phyloP scores from a whole-genome alignment of 768 basidiomycete genomes.

The Dacryopinax spathularia region DNA sequence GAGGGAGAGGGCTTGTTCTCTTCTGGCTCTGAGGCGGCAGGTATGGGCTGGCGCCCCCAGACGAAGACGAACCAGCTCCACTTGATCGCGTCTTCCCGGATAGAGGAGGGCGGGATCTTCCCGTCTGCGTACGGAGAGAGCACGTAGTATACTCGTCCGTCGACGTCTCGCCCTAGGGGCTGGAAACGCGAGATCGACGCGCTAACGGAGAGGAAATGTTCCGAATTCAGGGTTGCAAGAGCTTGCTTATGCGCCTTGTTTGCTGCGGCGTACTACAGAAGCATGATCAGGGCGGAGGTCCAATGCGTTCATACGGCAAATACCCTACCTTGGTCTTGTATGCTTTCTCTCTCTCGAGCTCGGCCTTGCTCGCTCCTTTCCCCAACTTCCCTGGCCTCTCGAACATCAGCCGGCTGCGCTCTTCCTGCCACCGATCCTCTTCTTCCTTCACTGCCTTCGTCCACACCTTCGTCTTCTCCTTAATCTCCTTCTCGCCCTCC shows the following conservation, averaged over 20 bases:
- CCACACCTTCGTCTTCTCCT: conserved; percentile 37
- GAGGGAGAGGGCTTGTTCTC: conserved; percentile 10
- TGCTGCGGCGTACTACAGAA: conserved; percentile 9
- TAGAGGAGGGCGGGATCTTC: conserved; percentile 34
- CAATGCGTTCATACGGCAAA: neutral
- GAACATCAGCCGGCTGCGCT: conserved; percentile 25
- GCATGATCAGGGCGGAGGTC: neutral
- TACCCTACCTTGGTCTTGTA: conserved; percentile 13
- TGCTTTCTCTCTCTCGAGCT: conserved; percentile 8
- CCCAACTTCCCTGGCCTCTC: conserved; percentile 20
- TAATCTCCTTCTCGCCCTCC: conserved; percentile 37
- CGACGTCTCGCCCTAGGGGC: conserved; percentile 52
- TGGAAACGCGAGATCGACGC: conserved; percentile 40
- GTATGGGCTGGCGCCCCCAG: conserved; percentile 32
- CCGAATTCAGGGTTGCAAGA: conserved; percentile 34
- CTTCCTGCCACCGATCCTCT: conserved; percentile 38
- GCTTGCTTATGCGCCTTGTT: conserved; percentile 35
- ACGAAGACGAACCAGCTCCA: conserved; percentile 74
- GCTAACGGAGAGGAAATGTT: conserved; percentile 33
- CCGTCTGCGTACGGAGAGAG: conserved; percentile 47
- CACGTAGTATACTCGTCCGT: conserved; percentile 55
- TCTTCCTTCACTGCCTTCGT: conserved; percentile 42
- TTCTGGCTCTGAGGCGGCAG: neutral
- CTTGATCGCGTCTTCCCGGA: conserved; percentile 37
- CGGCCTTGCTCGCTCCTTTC: conserved; percentile 13